phyloP scores from a whole-genome alignment of 192 early-diverging fungal species.

The Backusella parvicylindrica region DNA sequence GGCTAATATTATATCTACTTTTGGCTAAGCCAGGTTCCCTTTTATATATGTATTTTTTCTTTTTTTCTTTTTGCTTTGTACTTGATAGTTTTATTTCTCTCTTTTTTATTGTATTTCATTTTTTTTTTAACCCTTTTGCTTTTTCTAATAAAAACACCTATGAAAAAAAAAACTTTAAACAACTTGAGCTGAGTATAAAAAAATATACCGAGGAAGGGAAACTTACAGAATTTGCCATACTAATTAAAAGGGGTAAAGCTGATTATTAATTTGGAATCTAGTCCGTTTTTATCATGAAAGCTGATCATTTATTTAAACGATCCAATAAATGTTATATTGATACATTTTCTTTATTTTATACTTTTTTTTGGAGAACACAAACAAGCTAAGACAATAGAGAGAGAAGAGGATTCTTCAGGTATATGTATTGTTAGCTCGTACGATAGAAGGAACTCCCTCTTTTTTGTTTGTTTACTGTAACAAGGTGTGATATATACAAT shows the following conservation, averaged over 20 bases:
- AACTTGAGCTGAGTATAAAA: neutral
- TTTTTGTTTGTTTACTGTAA: too few species aligned
- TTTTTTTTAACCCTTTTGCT: neutral
- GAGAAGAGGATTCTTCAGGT: too few species aligned
- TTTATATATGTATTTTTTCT: neutral
- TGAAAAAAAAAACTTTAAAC: neutral
- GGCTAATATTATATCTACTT: slow-evolving; percentile 32
- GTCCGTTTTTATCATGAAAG: neutral
- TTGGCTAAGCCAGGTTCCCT: slow-evolving; percentile 13
- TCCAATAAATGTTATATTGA: neutral
- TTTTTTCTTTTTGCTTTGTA: neutral
- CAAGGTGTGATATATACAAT: too few species aligned
- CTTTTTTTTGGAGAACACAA: neutral
- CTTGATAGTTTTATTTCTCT: neutral
- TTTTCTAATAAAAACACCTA: neutral
- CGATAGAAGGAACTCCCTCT: neutral
- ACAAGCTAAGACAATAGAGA: neutral
- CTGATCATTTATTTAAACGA: neutral
- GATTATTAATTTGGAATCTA: neutral
- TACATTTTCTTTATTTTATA: neutral
- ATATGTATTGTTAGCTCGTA: neutral
- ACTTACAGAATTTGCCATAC: neutral
- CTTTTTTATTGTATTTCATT: neutral
- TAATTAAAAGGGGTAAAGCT: neutral
- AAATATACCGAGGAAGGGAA: neutral